A percentile compares a stretch with the other conserved stretches of the same genome.
Conservation (phyloP, 1,139 yeast species). For the Yamadazyma oceani region DNA sequence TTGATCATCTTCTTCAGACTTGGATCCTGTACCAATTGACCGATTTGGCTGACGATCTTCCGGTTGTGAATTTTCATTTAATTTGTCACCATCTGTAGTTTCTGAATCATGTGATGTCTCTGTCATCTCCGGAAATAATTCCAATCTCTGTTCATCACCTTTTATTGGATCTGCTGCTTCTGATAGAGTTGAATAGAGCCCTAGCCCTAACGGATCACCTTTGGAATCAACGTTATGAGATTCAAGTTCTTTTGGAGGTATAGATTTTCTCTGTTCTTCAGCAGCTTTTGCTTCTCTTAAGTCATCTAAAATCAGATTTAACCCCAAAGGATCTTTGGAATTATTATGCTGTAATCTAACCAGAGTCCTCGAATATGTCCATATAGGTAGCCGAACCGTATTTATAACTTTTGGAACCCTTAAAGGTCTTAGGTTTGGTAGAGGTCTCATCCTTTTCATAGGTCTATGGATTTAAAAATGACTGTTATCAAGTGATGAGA, state of each 20-base stretch:
- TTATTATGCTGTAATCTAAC: not conserved
- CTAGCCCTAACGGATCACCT: conserved; percentile 6
- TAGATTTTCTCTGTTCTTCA: not conserved
- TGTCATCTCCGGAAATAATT: not conserved
- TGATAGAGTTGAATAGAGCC: conserved; percentile 4
- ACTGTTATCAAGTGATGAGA: too few species aligned
- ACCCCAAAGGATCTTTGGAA: conserved; percentile 11
- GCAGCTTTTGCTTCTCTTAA: conserved; percentile 1
- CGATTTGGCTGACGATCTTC: too few species aligned
- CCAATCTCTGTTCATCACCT: not conserved
- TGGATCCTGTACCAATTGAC: not conserved
- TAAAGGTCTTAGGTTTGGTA: too few species aligned
- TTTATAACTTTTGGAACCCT: too few species aligned
- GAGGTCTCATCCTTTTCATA: too few species aligned
- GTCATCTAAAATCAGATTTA: conserved; percentile 6
- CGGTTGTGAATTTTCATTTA: too few species aligned
- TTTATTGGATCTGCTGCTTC: conserved; percentile 2
- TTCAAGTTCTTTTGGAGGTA: conserved; percentile 1
- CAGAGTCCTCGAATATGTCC: not conserved
- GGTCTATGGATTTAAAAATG: too few species aligned
- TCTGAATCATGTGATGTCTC: too few species aligned
- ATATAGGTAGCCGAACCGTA: not conserved
- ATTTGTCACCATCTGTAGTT: too few species aligned
- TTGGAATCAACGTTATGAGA: too few species aligned
- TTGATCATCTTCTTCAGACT: conserved; percentile 1